A percentile compares a stretch with the other conserved stretches of the same genome.
phyloP scores from a whole-genome alignment of 768 basidiomycete species.

The Lepiota venenata region DNA sequence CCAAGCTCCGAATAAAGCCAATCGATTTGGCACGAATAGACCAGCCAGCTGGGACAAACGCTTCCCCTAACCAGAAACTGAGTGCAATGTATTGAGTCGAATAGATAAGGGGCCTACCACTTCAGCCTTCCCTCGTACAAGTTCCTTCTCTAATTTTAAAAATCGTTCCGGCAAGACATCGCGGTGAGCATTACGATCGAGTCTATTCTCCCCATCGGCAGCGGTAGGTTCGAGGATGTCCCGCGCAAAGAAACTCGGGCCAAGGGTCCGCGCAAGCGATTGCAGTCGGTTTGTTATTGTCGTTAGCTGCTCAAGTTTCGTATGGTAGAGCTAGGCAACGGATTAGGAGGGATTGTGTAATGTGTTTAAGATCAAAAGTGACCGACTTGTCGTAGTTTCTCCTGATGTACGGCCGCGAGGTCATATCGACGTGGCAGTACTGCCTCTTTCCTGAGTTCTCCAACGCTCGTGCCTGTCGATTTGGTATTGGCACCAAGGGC shows the following conservation, averaged over 20 bases:
- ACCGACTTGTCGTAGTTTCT: constrained; percentile 75
- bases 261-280: constrained; percentile 56
- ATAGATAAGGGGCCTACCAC: constrained; percentile 50
- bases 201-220: constrained; percentile 36
- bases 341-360: constrained; percentile 5
- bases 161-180: constrained; percentile 85
- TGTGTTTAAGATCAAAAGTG: neutral
- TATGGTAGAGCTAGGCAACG: constrained; percentile 56
- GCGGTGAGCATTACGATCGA: constrained; percentile 40
- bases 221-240: constrained; percentile 51
- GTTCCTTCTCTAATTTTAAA: constrained; percentile 76
- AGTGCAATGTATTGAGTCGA: neutral
- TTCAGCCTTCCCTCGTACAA: constrained; percentile 84
- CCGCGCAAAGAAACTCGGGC: constrained; percentile 49
- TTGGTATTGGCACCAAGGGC: constrained; percentile 74
- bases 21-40: constrained; percentile 72
- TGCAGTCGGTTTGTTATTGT: constrained; percentile 67
- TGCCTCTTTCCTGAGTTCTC: constrained; percentile 68
- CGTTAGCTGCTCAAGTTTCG: constrained; percentile 72
- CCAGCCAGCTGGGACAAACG: constrained; percentile 61
- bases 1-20: constrained; percentile 84
- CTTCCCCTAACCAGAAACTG: constrained; percentile 46
- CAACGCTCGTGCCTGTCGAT: constrained; percentile 58
- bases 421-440: constrained; percentile 73
- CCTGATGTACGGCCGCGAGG: constrained; percentile 65